These are phyloP conservation scores for Chalciporus sphaerocephalus DNA, from an alignment of 768 basidiomycete genomes.

Conservation along the genomic window DNA sequence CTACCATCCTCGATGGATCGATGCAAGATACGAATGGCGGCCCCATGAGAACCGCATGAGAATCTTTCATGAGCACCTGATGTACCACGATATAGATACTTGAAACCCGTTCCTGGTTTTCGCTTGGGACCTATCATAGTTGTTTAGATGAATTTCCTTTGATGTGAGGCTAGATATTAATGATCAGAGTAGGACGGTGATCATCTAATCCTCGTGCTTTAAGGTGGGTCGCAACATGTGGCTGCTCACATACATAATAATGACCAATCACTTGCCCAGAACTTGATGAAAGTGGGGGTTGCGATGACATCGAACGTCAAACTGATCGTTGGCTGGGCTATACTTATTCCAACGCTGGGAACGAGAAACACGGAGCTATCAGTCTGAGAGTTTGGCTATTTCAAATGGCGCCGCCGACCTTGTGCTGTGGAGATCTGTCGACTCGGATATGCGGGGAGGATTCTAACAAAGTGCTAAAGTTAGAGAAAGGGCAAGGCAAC, in stretches of 20 bases:
- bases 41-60: conserved; percentile 2
- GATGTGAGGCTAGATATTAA: conserved; percentile 10
- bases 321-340: neutral
- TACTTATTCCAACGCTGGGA: neutral
- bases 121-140: conserved; percentile 6
- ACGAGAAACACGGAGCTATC: neutral
- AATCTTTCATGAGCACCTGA: conserved; percentile 4
- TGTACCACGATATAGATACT: conserved; percentile 21
- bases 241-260: conserved; percentile 18
- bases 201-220: conserved; percentile 26
- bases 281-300: neutral
- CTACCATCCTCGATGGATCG: conserved; percentile 17
- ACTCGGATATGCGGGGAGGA: conserved; percentile 9
- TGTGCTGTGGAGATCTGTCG: conserved; percentile 18
- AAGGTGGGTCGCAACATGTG: conserved; percentile 25
- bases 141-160: conserved; percentile 6
- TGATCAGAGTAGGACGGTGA: conserved; percentile 20
- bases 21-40: conserved; percentile 5
- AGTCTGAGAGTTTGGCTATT: conserved; percentile 24
- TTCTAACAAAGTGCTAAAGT: conserved; percentile 13
- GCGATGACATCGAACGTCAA: neutral
- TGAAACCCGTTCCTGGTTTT: conserved; percentile 4
- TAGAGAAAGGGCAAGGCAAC: conserved; percentile 1
- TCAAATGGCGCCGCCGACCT: conserved; percentile 22
- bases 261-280: neutral